Evolutionary conservation across 495 filamentous ascomycete species (phyloP), one percentile per base, ranked within the genome.

Genomic region (Neurospora sp.): DNA sequence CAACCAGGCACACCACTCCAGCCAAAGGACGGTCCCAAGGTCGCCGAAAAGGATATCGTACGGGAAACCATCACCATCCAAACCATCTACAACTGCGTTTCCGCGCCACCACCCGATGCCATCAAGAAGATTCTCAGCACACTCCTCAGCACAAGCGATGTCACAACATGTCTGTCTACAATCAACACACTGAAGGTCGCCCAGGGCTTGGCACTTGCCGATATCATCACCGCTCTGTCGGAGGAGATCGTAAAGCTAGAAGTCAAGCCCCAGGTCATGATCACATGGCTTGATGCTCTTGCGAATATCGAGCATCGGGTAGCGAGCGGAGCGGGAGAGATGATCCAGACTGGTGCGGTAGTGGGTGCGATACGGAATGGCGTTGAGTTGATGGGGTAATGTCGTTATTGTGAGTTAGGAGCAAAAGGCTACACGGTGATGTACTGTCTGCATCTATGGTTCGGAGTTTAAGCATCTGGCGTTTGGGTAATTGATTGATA

Each of bases 1-100:
- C 12, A 70, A 31, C 10, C 20, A 86, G 84, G 91, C 73, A 94
- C 90, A 41, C 93, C 93, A 1, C 85, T 96, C 42, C 91, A 90
- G 39, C 82, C 87, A 10, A 88, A 86, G 69, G 85, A 90, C 71
- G 87, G 82, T 0, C 87, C 91, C 39, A 89, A 91, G 80, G 78
- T 85, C n/a, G 70, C 80, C 68, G 84, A 83, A 75, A 85, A 81
- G 82, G 89, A 84, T 70, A 89, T 91, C 40, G 81, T 87, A n/a
- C 87, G 92, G 16, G 95, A 98, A 74, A 86, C 86, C 10, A 97
- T 98, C 83, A 98, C 94, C 35, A 91, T 93, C 74, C 87, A 90
- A 59, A 94, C 94, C 7, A 97, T 99, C 78, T 98, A 97, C 84
- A 93, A 96, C 82, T 99, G 96, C 81, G 96, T 99, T 79, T 96